Base-by-base conservation (phyloP, 495 filamentous ascomycete genomes). In the Amphirosellinia nigrospora region DNA sequence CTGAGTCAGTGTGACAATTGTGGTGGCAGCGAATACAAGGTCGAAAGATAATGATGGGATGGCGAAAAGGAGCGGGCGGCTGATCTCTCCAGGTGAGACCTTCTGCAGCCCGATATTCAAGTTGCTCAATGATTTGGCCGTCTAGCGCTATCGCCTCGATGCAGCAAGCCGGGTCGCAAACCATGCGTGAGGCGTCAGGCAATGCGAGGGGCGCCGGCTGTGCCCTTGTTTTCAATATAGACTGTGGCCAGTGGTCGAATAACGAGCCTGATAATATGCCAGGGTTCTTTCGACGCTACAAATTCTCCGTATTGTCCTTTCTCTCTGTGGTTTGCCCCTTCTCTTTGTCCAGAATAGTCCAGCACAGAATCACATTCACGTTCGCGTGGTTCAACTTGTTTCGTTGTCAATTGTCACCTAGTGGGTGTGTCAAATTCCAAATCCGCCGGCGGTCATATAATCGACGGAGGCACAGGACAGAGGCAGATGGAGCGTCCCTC, bases 1-100 rank as follows among this genome's bases (percentile, higher is more conserved):
- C 61, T 78, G 70, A 69, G 75, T 78, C 74, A 71, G 76, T 78
- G 74, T 71, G 68, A 78, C 76, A 66, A 66, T 32, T 52, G 39
- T 59, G 68, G 72, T 71, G 70, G 71, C 70, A 68, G 71, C 72
- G 43, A 58, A 71, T 43, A 68, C 65, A 66, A 68, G 60, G 71
- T 66, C 70, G 71, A 73, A 61, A 39, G 30, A 55, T 66, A 63
- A 70, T 62, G 55, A 71, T 72, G 36, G 64, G 69, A 69, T 65
- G 66, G 68, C 39, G 52, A 67, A 64, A 55, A 59, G 67, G 64
- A 67, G 62, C 70, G 72, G 67, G 72, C 61, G 53, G 63, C 53
- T 43, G 50, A 71, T 64, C 30, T 46, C 60, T 74, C 72, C 69
- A 74, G 43, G 72, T 76, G 72, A 78, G 76, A 76, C 74, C 64